Evolutionary conservation across 805 yeast species (phyloP).

Genomic region (Hanseniaspora lindneri): DNA sequence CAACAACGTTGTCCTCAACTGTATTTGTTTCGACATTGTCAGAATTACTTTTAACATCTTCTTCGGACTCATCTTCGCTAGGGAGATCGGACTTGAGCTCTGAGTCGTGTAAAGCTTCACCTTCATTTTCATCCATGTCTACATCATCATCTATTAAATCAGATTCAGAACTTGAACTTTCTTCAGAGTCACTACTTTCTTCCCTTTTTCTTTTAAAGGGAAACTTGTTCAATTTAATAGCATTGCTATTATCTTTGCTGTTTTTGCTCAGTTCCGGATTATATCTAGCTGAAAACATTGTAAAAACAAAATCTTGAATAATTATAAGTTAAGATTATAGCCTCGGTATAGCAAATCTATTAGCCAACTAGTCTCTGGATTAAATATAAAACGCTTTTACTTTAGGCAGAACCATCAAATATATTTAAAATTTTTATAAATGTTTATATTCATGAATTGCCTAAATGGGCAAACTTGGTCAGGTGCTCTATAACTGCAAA

Average conservation of each 20-base stretch:
- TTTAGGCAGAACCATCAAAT: too few species aligned
- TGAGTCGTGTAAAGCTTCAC: neutral
- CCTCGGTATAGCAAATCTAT: too few species aligned
- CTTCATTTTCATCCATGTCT: slow-evolving; percentile 18
- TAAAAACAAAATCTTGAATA: too few species aligned
- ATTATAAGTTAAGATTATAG: too few species aligned
- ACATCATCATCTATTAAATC: slow-evolving; percentile 9
- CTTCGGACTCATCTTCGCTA: neutral
- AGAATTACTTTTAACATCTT: neutral
- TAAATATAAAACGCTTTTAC: too few species aligned
- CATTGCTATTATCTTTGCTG: neutral
- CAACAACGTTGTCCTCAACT: too few species aligned
- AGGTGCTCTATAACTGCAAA: too few species aligned
- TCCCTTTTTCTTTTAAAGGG: slow-evolving; percentile 23
- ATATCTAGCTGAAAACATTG: slow-evolving; percentile 58
- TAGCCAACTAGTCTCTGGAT: too few species aligned
- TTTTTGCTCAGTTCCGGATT: slow-evolving; percentile 35
- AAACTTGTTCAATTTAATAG: slow-evolving; percentile 15
- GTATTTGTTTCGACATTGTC: too few species aligned
- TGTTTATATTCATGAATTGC: too few species aligned
- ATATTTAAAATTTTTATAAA: too few species aligned
- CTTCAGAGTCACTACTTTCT: slow-evolving; percentile 13
- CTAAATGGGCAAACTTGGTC: too few species aligned
- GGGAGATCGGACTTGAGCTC: neutral
- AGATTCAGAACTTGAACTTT: slow-evolving; percentile 16